Evolutionary conservation across 78 protist species (phyloP), one percentile per base, ranked within the genome.

Genomic region (Protostelium mycophagum): DNA sequence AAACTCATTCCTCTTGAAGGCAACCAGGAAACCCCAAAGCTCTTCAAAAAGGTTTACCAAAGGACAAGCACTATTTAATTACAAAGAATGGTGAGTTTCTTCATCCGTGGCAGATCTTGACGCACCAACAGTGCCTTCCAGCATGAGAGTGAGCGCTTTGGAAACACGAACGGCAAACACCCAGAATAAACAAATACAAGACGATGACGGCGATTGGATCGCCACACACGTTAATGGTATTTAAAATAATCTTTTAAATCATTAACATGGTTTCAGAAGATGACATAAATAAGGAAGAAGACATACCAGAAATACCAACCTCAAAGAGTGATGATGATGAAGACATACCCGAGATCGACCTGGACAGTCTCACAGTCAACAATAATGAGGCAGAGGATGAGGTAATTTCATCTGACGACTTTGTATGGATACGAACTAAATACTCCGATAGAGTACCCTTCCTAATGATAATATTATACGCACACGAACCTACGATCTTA

Each of bases 401-500:
- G 84, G 35, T 34, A 63, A 86, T 5, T 5, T n/a, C n/a, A n/a
- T n/a, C 28, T 28, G 86, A 88, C n/a, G n/a, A n/a, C n/a, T n/a
- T n/a, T n/a, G n/a, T n/a, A n/a, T n/a, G n/a, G n/a, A n/a, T n/a
- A n/a, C n/a, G n/a, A n/a, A n/a, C n/a, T n/a, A n/a, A n/a, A n/a
- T n/a, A n/a, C n/a, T n/a, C n/a, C n/a, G n/a, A n/a, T n/a, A 51
- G 73, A 16, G 73, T 5, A 51, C 73, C 90, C 36, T 1, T 90
- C 31, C 23, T 91, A 86, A 92, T 51, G 96, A 90, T 84, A 93
- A 94, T 86, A 94, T 96, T 73, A 39, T 94, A 36, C 88, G 91
- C 63, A 96, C 97, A n/a, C 96, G 99, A 83, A 95, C 97, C 34
- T 98, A 98, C 90, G 97, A 98, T 89, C 83, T 97, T 36, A 90